Percentiles rank a stretch among this genome's conserved stretches.
These are phyloP conservation scores for Penicillium olsonii DNA, from an alignment of 2,329 filamentous ascomycete species.

Conservation along the genomic window DNA sequence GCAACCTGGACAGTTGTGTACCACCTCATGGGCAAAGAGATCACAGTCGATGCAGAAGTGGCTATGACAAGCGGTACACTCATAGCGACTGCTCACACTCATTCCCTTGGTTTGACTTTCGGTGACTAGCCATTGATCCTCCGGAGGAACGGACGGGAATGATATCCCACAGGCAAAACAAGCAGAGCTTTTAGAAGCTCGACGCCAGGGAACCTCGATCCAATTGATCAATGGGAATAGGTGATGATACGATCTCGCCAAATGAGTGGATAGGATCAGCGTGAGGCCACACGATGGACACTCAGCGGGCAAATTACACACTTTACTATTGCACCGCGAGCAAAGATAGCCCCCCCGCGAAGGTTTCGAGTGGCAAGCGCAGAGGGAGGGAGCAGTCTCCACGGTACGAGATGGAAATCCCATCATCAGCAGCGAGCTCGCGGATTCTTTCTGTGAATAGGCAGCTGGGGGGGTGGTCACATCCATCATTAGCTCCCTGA, in stretches of 20 bases:
- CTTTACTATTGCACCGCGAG: constrained; percentile 82
- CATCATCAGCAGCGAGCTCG: constrained; percentile 81
- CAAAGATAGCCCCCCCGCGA: constrained; percentile 85
- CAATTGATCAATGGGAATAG: constrained; percentile 88
- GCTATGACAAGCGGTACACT: constrained; percentile 79
- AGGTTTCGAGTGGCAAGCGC: constrained; percentile 85
- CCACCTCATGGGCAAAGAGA: constrained; percentile 87
- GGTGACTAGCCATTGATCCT: constrained; percentile 35
- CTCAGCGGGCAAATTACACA: constrained; percentile 85
- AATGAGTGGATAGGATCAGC: constrained; percentile 88
- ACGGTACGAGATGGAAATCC: constrained; percentile 89
- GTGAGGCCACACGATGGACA: constrained; percentile 91
- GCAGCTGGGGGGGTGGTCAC: constrained; percentile 88
- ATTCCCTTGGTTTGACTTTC: constrained; percentile 61
- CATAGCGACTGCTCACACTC: constrained; percentile 84
- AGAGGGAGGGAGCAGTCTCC: constrained; percentile 71
- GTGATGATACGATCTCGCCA: constrained; percentile 91
- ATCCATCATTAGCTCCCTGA: constrained; percentile 82
- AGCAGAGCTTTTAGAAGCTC: constrained; percentile 61
- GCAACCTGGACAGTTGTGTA: constrained; percentile 96
- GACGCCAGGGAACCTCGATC: constrained; percentile 82
- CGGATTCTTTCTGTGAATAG: constrained; percentile 56
- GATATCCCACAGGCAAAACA: constrained; percentile 77
- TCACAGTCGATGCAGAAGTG: constrained; percentile 99
- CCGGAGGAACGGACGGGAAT: constrained; percentile 62